A percentile compares a stretch with the other conserved stretches of the same genome.
Conservation (phyloP, 176 grass and related monocot genomes). For the Typha latifolia region DNA sequence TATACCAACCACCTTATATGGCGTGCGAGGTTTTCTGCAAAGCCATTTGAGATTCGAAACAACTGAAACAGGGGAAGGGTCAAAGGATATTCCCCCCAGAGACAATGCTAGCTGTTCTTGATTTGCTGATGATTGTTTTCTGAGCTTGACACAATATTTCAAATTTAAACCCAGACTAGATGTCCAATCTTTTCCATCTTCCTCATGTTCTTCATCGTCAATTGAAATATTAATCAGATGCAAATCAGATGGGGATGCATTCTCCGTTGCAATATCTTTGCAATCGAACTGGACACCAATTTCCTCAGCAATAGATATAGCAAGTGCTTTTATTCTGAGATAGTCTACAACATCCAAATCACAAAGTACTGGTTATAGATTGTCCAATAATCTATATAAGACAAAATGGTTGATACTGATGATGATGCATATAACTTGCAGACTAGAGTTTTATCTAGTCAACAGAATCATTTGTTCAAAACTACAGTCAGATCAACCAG, state of each 20-base stretch:
- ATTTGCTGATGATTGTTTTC: conserved; percentile 59
- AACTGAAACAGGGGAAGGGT: conserved; percentile 35
- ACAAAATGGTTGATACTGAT: not conserved
- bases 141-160: conserved; percentile 77
- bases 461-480: not conserved
- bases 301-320: conserved; percentile 97
- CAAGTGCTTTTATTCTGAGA: conserved; percentile 81
- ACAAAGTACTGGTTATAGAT: not conserved
- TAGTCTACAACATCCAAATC: conserved; percentile 54
- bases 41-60: conserved; percentile 78
- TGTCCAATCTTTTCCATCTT: conserved; percentile 89
- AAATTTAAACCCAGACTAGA: conserved; percentile 80
- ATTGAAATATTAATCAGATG: conserved; percentile 84
- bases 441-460: no score
- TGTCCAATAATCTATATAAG: not conserved
- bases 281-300: conserved; percentile 54
- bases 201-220: conserved; percentile 75
- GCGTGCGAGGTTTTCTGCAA: conserved; percentile 64
- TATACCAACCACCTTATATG: conserved; percentile 57
- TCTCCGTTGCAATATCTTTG: conserved; percentile 63
- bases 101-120: conserved; percentile 53
- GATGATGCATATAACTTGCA: no score
- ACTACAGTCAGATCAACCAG: not conserved
- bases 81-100: conserved; percentile 44
- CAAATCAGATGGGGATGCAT: conserved; percentile 64